A percentile compares a stretch with the other conserved stretches of the same genome.
Conservation (phyloP, 805 yeast species). For the Cyberlindnera xishuangbannaensis region DNA sequence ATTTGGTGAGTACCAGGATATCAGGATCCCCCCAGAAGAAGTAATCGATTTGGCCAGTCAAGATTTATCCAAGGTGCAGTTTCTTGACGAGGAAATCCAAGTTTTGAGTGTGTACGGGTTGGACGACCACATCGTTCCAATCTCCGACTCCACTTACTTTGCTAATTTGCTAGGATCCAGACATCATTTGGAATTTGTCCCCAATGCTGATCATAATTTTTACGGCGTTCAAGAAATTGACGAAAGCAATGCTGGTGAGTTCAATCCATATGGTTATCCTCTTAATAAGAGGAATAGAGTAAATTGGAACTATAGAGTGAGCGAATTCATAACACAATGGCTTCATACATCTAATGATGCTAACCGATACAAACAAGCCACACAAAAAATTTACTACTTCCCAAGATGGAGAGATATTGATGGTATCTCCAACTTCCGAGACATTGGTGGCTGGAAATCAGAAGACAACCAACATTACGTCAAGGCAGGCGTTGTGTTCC, state of each 20-base stretch:
- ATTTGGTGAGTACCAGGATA: conserved; percentile 40
- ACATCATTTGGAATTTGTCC: conserved; percentile 51
- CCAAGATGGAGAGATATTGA: conserved; percentile 59
- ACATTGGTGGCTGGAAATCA: conserved; percentile 68
- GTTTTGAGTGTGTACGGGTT: conserved; percentile 70
- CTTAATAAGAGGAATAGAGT: conserved; percentile 39
- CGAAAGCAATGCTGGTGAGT: conserved; percentile 26
- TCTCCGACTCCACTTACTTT: conserved; percentile 53
- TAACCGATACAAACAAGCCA: conserved; percentile 41
- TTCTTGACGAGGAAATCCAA: conserved; percentile 40
- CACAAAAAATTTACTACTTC: conserved; percentile 32
- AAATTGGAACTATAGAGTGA: conserved; percentile 55
- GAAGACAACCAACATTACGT: conserved; percentile 35
- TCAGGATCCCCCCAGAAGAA: conserved; percentile 45
- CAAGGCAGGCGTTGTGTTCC: conserved; percentile 47
- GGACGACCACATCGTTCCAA: conserved; percentile 59
- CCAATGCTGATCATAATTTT: conserved; percentile 77
- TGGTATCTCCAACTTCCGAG: conserved; percentile 71
- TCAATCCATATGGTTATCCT: conserved; percentile 38
- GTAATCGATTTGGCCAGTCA: conserved; percentile 42
- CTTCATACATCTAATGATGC: conserved; percentile 43
- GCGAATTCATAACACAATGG: conserved; percentile 43
- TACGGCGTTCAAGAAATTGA: conserved; percentile 44
- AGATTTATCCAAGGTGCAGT: conserved; percentile 36
- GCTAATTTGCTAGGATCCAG: conserved; percentile 52